A percentile compares a stretch with the other conserved stretches of the same genome.
These are phyloP conservation scores for Heliocybe sulcata DNA, from an alignment of 1,284 basidiomycete species.

Conservation along the genomic window DNA sequence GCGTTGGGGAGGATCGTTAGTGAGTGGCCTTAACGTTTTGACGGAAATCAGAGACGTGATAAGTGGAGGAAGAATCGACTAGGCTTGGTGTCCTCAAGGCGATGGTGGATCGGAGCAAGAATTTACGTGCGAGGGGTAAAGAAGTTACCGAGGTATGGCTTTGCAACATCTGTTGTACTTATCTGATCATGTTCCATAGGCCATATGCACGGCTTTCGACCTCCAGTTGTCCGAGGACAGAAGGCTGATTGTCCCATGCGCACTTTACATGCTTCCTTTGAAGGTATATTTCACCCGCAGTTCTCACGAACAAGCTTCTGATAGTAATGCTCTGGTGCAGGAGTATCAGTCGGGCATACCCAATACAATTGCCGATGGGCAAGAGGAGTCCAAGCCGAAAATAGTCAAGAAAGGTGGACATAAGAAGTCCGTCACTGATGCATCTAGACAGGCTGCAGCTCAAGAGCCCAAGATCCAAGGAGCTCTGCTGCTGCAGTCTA, in stretches of 20 bases:
- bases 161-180: conserved; percentile 4
- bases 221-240: conserved; percentile 38
- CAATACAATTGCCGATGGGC: conserved; percentile 7
- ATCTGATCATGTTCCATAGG: conserved; percentile 29
- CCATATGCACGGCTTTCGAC: conserved; percentile 53
- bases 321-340: conserved; percentile 5
- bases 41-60: conserved; percentile 2
- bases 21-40: conserved; percentile 31
- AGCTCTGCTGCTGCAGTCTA: conserved; percentile 75
- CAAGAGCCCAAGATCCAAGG: conserved; percentile 77
- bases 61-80: conserved; percentile 32
- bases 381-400: conserved; percentile 9
- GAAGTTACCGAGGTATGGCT: conserved; percentile 38
- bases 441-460: conserved; percentile 18
- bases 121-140: conserved; percentile 33
- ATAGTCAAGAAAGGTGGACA: conserved; percentile 10
- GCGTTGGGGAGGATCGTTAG: conserved; percentile 39
- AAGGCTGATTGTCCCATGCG: conserved; percentile 50
- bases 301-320: neutral
- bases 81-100: conserved; percentile 67
- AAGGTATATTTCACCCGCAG: conserved; percentile 30
- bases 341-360: conserved; percentile 6
- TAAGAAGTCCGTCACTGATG: conserved; percentile 12
- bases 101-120: conserved; percentile 58
- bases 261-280: conserved; percentile 56